phyloP scores from a whole-genome alignment of 129 eudicot species.

The Pittosporum tobira region DNA sequence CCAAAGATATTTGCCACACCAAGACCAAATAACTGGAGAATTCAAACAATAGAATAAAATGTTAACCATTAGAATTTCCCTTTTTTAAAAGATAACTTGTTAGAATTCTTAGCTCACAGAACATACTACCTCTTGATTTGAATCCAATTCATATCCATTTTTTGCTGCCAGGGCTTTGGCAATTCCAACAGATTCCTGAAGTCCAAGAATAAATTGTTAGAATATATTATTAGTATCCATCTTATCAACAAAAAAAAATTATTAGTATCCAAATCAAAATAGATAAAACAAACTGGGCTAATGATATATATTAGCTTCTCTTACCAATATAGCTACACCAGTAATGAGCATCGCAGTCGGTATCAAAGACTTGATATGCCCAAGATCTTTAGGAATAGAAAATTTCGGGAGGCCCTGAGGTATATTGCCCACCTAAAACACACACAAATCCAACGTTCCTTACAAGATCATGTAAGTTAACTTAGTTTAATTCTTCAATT shows the following conservation, averaged over 20 bases:
- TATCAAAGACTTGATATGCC: constrained; percentile 54
- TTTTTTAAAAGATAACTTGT: neutral
- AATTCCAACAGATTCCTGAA: constrained; percentile 96
- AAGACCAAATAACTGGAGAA: constrained; percentile 86
- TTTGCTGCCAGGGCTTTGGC: constrained; percentile 98
- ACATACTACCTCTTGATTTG: constrained; percentile 96
- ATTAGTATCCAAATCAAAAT: constrained; percentile 2
- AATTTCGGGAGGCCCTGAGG: constrained; percentile 96
- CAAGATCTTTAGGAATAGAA: constrained; percentile 80
- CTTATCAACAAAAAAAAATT: too few species aligned
- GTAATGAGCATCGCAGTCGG: constrained; percentile 85
- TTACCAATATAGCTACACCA: constrained; percentile 96
- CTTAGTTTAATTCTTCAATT: neutral
- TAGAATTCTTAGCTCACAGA: neutral
- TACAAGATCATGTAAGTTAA: neutral
- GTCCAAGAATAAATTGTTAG: neutral
- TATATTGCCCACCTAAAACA: constrained; percentile 78
- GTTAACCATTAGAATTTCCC: neutral
- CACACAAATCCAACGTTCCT: neutral
- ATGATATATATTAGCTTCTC: constrained; percentile 1
- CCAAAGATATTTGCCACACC: constrained; percentile 90
- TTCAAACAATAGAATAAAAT: constrained; percentile 17
- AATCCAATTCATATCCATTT: constrained; percentile 92
- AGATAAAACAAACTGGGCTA: neutral
- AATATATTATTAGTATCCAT: neutral